Percentiles rank a stretch among this genome's conserved stretches.
Conservation (phyloP, 2,329 filamentous ascomycete species). For the Cladophialophora chaetospira region DNA sequence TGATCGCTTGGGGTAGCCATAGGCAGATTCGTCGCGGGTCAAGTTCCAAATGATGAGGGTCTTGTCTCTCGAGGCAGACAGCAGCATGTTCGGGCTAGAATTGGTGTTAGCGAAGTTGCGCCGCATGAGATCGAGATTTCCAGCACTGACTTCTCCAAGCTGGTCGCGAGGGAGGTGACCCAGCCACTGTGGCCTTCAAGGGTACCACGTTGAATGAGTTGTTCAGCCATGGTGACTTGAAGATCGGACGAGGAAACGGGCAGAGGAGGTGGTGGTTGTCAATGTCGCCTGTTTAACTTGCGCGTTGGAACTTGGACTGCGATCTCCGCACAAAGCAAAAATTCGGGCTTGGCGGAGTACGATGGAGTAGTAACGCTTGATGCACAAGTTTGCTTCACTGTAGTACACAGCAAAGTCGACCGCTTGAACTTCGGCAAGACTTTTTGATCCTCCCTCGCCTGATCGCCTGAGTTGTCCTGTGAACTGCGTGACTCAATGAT, state of each 20-base stretch:
- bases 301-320: conserved; percentile 6
- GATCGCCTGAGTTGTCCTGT: too few relatives aligned
- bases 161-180: conserved; percentile 98
- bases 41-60: conserved; percentile 99
- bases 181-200: conserved; percentile 99
- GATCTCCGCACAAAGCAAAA: conserved; percentile 4
- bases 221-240: conserved; percentile 73
- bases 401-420: too few relatives aligned
- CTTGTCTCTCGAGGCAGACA: conserved; percentile 97
- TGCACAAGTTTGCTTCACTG: background rate
- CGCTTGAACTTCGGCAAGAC: too few relatives aligned
- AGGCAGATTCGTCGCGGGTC: conserved; percentile 95
- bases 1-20: conserved; percentile 98
- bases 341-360: conserved; percentile 1
- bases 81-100: conserved; percentile 94
- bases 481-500: too few relatives aligned
- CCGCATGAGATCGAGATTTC: conserved; percentile 22
- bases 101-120: conserved; percentile 41
- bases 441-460: too few relatives aligned
- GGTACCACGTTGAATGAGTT: conserved; percentile 94
- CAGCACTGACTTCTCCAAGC: conserved; percentile 87
- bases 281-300: conserved; percentile 7
- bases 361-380: background rate
- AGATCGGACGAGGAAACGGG: conserved; percentile 12
- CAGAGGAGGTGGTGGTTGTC: conserved; percentile 1